Base-by-base conservation (phyloP, 2,329 filamentous ascomycete species). In the Phialocephala subalpina region DNA sequence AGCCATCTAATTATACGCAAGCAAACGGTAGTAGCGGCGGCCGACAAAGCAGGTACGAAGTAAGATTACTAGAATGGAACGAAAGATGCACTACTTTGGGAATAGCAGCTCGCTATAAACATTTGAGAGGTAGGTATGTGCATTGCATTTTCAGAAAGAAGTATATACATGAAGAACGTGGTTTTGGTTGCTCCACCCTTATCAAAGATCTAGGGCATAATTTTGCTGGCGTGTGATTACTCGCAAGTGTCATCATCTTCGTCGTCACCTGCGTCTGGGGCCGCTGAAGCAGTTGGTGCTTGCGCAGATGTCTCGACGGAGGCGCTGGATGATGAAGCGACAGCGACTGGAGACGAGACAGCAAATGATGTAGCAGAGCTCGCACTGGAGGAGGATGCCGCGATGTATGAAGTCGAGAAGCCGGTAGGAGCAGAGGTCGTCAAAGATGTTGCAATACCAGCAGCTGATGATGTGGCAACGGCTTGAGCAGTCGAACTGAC, bases 391-490 rank as follows among this genome's bases (percentile, higher is more conserved):
- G 36, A 27, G 3, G 45, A 52, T 4, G 29, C 11, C 16, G 33
- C 18, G 11, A 61, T 53, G 20, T 61, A 61, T 14, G 58, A 61
- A 22, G 58, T 61, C n/a, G 58, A 53, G 27, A 61, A 53, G 2
- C 58, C 45, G 33, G 45, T 61, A 53, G 58, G 58, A 57, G 53
- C 35, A 3, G 53, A n/a, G 36, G 35, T 22, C 16, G 25, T 60
- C 8, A 42, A n/a, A 22, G 33, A 18, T 1, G 29, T n/a, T 18
- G 25, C 7, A 25, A 53, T 18, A 42, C 29, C 45, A 22, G 58
- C 45, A 18, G 40, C 38, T 33, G 20, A 45, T 2, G 18, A 18
- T 9, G 27, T 20, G 27, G 58, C 25, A 9, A 40, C 9, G 4
- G 9, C 29, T 33, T 33, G 29, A 5, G 42, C 9, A 4, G 40